Evolutionary conservation across 2,329 filamentous ascomycete species (phyloP).

Genomic region (Beauveria sp.): DNA sequence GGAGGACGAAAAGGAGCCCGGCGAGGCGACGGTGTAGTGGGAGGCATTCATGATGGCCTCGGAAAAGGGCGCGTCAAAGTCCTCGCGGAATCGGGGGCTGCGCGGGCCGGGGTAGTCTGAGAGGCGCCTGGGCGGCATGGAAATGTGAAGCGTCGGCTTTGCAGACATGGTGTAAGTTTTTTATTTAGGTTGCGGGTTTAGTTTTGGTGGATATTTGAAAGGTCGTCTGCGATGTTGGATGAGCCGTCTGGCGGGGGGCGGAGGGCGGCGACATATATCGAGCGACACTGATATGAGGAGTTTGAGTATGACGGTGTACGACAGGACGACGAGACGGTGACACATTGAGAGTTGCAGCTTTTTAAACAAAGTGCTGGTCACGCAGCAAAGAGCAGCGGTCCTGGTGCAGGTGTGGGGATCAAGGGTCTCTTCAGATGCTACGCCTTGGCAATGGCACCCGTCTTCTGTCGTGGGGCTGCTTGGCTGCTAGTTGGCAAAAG

Average conservation of each 20-base stretch:
- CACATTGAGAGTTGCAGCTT: slow-evolving; percentile 8
- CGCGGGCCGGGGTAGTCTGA: slow-evolving; percentile 11
- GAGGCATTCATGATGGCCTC: slow-evolving; percentile 26
- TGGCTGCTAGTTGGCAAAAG: neutral
- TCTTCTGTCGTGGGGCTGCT: neutral
- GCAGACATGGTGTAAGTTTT: slow-evolving; percentile 1
- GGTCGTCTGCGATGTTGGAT: neutral
- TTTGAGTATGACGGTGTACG: neutral
- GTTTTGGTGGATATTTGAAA: neutral
- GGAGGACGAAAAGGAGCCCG: slow-evolving; percentile 20
- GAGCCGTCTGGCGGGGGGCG: neutral
- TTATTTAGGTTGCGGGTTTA: neutral
- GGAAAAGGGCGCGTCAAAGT: slow-evolving; percentile 32
- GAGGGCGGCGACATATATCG: neutral
- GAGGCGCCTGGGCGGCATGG: slow-evolving; percentile 7
- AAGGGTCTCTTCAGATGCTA: slow-evolving; percentile 9
- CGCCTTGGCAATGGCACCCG: neutral
- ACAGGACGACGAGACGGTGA: neutral
- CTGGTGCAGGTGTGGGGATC: slow-evolving; percentile 1
- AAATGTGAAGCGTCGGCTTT: slow-evolving; percentile 11
- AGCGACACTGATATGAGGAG: neutral
- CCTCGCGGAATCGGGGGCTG: slow-evolving; percentile 29
- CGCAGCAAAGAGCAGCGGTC: slow-evolving; percentile 1
- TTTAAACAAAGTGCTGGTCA: slow-evolving; percentile 5
- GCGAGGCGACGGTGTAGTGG: slow-evolving; percentile 20